Evolutionary conservation across 139 green algal species (phyloP), one percentile per base, ranked within the genome.

Genomic region (Picocystis salinarum): DNA sequence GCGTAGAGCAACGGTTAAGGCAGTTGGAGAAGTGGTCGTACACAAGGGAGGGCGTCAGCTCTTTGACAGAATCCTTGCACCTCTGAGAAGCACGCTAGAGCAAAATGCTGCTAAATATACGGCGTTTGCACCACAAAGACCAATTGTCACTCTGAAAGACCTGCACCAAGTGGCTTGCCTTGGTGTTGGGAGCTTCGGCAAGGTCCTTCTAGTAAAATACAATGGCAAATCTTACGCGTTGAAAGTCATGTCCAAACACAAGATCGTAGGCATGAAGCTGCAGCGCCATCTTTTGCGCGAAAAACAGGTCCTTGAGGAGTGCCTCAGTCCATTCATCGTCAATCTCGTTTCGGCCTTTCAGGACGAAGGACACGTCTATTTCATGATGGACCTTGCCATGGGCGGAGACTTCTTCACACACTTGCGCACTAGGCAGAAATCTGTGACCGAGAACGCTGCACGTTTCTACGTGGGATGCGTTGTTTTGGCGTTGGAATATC

Each of bases 391-490:
- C 47, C 58, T 56, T 2, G 70, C 86, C 31, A 73, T 86, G 70
- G 85, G 85, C 3, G 85, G 85, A 3, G 85, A 95, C 63, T 62
- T 95, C 6, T 95, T 95, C 61, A 74, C 64, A 4, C 84, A 89
- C 64, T 63, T 94, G 34, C 67, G 80, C 64, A 69, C 67, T 17
- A 5, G 27, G 42, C 11, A 17, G 25, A 40, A 36, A 4, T 46
- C 73, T 0, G 54, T 93, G 45, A 39, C 27, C 20, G 85, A 95
- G 67, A 17, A 50, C 3, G 61, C 79, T 42, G 79, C 76, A 0
- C 65, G 71, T 41, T 96, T 94, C 59, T 95, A 94, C 64, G 69
- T 89, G 9, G 80, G 58, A 10, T 79, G 61, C 63, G 71, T 96
- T 17, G 71, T 85, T 48, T 61, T 91, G 15, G 75, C 83, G 27